These are phyloP conservation scores for Entophlyctis luteolus DNA, from an alignment of 192 early-diverging fungal species.

Conservation along the genomic window DNA sequence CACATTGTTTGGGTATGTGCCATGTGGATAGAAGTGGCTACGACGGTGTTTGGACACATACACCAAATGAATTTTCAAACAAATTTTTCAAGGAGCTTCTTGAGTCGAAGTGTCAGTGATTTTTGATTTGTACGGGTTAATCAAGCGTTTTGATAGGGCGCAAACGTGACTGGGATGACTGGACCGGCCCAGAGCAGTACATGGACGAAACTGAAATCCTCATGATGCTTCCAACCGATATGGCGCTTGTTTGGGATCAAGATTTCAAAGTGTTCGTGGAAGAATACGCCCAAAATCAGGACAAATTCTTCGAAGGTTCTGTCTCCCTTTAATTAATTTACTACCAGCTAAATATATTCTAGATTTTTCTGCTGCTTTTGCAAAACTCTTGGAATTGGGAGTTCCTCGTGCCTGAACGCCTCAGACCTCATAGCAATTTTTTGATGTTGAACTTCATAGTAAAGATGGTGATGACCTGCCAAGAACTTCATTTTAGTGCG, in stretches of 20 bases:
- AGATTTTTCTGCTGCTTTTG: constrained; percentile 84
- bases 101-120: constrained; percentile 24
- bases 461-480: too few species aligned
- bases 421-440: too few species aligned
- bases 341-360: not conserved
- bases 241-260: constrained; percentile 61
- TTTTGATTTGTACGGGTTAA: not conserved
- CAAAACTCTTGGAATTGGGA: constrained; percentile 86
- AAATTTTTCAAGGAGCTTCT: constrained; percentile 70
- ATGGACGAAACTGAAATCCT: constrained; percentile 63
- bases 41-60: constrained; percentile 69
- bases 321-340: not conserved
- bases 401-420: too few species aligned
- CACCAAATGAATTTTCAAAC: constrained; percentile 87
- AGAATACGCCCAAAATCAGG: constrained; percentile 65
- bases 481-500: too few species aligned
- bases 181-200: constrained; percentile 80
- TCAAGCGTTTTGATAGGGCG: not conserved
- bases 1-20: constrained; percentile 42
- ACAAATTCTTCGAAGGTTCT: constrained; percentile 55
- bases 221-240: constrained; percentile 52
- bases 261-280: constrained; percentile 55
- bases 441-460: too few species aligned
- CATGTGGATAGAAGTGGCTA: constrained; percentile 46
- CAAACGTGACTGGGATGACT: constrained; percentile 40